Percentiles rank a stretch among this genome's conserved stretches.
These are phyloP conservation scores for Colletotrichum tanaceti DNA, from an alignment of 2,329 filamentous ascomycete genomes.

Conservation along the genomic window DNA sequence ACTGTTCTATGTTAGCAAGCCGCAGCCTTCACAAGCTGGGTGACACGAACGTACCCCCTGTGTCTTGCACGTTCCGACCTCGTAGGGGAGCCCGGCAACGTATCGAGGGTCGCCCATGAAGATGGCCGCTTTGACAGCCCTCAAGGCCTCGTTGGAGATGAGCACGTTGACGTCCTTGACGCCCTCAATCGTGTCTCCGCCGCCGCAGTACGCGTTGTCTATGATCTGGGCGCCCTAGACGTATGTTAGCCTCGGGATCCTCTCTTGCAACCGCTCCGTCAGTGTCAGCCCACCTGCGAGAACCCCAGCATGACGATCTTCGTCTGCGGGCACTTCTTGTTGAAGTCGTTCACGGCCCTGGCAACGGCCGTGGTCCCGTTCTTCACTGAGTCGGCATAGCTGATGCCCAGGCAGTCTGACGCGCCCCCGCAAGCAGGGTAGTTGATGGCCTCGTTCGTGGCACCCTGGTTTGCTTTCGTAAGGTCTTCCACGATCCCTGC, in stretches of 20 bases:
- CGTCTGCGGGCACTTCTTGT: conserved; percentile 65
- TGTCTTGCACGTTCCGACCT: conserved; percentile 68
- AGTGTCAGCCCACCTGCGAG: conserved; percentile 60
- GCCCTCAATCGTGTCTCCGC: conserved; percentile 60
- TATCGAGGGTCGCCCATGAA: conserved; percentile 74
- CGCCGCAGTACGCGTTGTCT: conserved; percentile 73
- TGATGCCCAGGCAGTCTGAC: conserved; percentile 65
- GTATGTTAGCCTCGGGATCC: not conserved
- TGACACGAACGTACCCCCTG: conserved; percentile 61
- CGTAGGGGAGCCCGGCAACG: conserved; percentile 65
- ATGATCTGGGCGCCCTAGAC: conserved; percentile 70
- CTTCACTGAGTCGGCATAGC: conserved; percentile 68
- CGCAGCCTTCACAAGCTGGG: too few species aligned
- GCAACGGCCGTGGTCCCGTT: conserved; percentile 70
- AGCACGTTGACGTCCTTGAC: conserved; percentile 57
- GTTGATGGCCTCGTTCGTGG: conserved; percentile 65
- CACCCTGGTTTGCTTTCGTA: conserved; percentile 58
- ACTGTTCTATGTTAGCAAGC: conserved; percentile 51
- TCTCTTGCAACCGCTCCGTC: not conserved
- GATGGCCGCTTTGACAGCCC: conserved; percentile 71
- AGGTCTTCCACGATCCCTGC: conserved; percentile 63
- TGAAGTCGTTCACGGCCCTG: conserved; percentile 68
- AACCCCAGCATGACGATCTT: conserved; percentile 72
- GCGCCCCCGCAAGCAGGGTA: conserved; percentile 75
- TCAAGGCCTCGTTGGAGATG: conserved; percentile 60